Base-by-base conservation (phyloP, 2,329 filamentous ascomycete genomes). In the Penicillium fuscoglaucum region DNA sequence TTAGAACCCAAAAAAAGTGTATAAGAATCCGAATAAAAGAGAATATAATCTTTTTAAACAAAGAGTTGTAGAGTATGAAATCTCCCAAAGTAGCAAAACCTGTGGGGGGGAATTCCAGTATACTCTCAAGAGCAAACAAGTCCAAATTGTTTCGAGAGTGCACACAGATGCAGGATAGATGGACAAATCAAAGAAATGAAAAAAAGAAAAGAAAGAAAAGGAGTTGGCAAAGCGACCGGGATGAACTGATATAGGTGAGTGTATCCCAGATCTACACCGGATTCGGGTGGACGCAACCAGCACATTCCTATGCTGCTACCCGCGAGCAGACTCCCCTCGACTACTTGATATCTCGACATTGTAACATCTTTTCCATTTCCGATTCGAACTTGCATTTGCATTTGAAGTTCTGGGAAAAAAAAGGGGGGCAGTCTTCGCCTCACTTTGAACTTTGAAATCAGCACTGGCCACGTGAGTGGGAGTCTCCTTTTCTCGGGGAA, bases 291-390 rank as follows among this genome's bases (percentile, higher is more conserved):
- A 60, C 64, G 64, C 64, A 66, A 66, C 53, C 61, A 66, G 61
- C 37, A 49, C 57, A 68, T 67, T 68, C 65, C 66, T 60, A 57
- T 66, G 64, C 65, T 68, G 65, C 52, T 68, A 68, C 65, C 66
- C 66, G 66, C 47, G 61, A 58, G 35, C 55, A 61, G 59, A 51
- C 29, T 46, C 55, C 50, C 58, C 55, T 58, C 57, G 55, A 52
- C 55, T 50, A 56, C 57, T 50, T 53, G 46, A 54, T 43, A 24
- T 61, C 46, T 45, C 24, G 24, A 47, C 21, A 45, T 50, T 35
- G 46, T 31, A 43, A 51, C 37, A 51, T 55, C 53, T 37, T 44
- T 44, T 52, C 54, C 40, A 57, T 52, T 57, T 52, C 39, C 49
- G 48, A 57, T 52, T n/a, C 26, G 6, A 31, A 29, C n/a, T 49